Percentiles rank a stretch among this genome's conserved stretches.
phyloP scores from a whole-genome alignment of 176 grass and related monocot genomes.

The Cocos nucifera region DNA sequence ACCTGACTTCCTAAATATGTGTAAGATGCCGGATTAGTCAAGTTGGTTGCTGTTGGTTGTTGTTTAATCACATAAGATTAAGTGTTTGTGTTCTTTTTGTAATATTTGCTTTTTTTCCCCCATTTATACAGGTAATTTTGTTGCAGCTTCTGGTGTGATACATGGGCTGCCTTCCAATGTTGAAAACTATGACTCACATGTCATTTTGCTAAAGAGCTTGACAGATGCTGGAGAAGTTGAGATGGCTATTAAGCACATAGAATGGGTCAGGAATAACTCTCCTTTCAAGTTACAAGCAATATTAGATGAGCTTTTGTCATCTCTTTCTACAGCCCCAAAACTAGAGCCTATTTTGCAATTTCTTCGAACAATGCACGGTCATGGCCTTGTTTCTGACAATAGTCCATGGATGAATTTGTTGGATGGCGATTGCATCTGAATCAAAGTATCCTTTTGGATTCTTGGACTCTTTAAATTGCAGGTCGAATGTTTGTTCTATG shows the following conservation, averaged over 20 bases:
- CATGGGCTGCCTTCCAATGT: constrained; percentile 31
- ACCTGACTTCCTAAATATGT: too few species aligned
- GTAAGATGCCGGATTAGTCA: too few species aligned
- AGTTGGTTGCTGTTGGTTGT: background rate
- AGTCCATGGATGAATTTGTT: constrained; percentile 51
- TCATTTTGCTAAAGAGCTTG: constrained; percentile 63
- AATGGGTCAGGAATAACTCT: constrained; percentile 38
- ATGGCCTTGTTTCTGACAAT: constrained; percentile 38
- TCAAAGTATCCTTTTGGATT: background rate
- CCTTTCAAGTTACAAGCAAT: constrained; percentile 37
- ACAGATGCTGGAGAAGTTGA: constrained; percentile 55
- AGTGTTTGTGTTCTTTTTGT: background rate
- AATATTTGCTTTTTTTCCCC: constrained; percentile 3
- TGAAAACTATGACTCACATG: constrained; percentile 39
- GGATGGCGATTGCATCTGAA: constrained; percentile 15
- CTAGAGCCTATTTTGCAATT: constrained; percentile 55
- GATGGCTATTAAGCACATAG: constrained; percentile 62
- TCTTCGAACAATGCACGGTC: constrained; percentile 39
- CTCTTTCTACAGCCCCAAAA: constrained; percentile 60
- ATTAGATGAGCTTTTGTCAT: constrained; percentile 61
- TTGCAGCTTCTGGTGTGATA: constrained; percentile 36
- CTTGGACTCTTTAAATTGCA: too few species aligned
- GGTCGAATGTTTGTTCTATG: too few species aligned
- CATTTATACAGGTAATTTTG: constrained; percentile 37
- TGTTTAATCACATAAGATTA: background rate